Base-by-base conservation (phyloP, 108 stramenopile species). In the Halocafeteria seosinensis region DNA sequence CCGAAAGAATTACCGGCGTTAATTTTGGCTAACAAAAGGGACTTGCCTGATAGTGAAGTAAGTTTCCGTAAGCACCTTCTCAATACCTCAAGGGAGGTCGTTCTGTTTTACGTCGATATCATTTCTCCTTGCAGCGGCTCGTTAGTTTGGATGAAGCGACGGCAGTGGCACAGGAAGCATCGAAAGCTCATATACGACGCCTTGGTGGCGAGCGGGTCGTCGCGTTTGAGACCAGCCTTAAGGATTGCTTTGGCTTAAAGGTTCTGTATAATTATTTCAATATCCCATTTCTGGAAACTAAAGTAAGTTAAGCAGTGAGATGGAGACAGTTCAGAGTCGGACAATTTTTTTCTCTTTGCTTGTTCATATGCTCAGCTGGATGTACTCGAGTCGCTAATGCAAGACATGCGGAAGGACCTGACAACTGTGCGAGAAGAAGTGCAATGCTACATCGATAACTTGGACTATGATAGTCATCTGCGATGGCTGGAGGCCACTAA, bases 211-310 rank as follows among this genome's bases (percentile, higher is more conserved):
- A 5, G 8, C 67, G 51, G 24, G 28, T 55, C 26, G 33, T 36
- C 23, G 25, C 57, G 24, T 71, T 71, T 47, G 68, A 64, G 29
- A 70, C 64, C 68, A 70, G 69, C 32, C 65, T 71, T 68, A 53
- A 65, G 31, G 61, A 71, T 64, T 69, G 71, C 50, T 71, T 64
- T 53, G 71, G 71, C 12, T 57, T 71, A 27, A 65, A 53, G 68
- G 55, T 70, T 30, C 62, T 71, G 24, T 64, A 71, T 55, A 34
- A 50, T 0, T 73, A 71, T 37, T 50, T 73, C 34, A 73, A 71
- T 57, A 30, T 73, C 17, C 72, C 72, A 28, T 73, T 73, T 37
- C 52, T 73, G 34, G 65, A 37, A 34, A 57, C 71, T 55, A 73
- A 73, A 50, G 53, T 53, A 0, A 25, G 24, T 29, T 73, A 33